phyloP scores from a whole-genome alignment of 2,329 filamentous ascomycete genomes.

The Apiospora hydei region DNA sequence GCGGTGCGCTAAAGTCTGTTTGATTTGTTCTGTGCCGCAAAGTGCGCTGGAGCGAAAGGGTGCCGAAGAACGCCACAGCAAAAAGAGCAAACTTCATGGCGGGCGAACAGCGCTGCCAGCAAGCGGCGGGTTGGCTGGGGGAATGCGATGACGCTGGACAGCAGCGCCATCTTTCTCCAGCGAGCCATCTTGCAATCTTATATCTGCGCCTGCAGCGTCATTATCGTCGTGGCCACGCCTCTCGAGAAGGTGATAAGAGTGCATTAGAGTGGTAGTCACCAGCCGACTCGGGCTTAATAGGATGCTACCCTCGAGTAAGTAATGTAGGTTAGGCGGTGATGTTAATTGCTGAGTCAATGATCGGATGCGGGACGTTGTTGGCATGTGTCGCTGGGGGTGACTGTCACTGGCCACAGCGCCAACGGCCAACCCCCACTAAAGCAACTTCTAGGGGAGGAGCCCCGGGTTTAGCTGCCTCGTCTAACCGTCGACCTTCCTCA shows the following conservation, averaged over 20 bases:
- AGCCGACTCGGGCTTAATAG: background rate
- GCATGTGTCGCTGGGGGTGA: background rate
- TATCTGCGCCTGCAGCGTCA: background rate
- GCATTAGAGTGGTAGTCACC: background rate
- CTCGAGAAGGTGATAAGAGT: background rate
- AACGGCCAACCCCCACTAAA: background rate
- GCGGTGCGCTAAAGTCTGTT: slow-evolving; percentile 28
- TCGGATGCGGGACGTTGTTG: background rate
- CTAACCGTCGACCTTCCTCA: background rate
- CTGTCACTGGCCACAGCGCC: background rate
- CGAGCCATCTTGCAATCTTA: background rate
- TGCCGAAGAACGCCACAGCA: background rate
- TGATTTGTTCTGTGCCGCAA: no score
- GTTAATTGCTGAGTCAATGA: background rate
- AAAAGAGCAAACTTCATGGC: slow-evolving; percentile 6
- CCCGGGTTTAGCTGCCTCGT: background rate
- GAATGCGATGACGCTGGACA: background rate
- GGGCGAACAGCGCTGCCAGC: background rate
- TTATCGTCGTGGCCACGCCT: background rate
- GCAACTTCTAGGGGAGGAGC: background rate
- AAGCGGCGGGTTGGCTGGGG: background rate
- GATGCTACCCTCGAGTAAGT: background rate
- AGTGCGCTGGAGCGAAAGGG: slow-evolving; percentile 8
- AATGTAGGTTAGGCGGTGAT: background rate
- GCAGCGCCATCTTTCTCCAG: background rate